Evolutionary conservation across 148 eudicot species (phyloP), one percentile per base, ranked within the genome.

Genomic region (Rhododendron ovatum): DNA sequence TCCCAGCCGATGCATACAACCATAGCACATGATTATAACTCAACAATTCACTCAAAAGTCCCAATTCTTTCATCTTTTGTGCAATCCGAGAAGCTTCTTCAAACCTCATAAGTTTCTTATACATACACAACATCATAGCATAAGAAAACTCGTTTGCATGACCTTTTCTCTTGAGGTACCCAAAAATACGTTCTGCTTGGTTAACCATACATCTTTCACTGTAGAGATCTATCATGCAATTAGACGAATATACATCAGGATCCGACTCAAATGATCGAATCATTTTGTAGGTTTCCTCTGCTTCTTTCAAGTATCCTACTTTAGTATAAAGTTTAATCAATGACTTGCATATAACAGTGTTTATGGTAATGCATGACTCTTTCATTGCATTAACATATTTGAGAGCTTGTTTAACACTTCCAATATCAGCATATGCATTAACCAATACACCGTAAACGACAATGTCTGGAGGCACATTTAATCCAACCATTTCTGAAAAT

Each of bases 101-200:
- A 84, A 91, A 85, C 80, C 89, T 93, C 78, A 93, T 96, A 53
- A 91, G 88, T 84, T 93, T 90, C 88, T 93, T 96, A 91, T 96
- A 95, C 99, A 95, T 94, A 82, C 96, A 94, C 80, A 96, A 84
- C 93, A 94, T 96, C 98, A 95, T 94, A 50, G 99, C 94, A 78
- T 88, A 92, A n/a, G 99, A 93, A 83, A 96, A 96, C 89, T 96
- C 99, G 75, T 94, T 95, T 78, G 98, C 98, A n/a, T 91, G 63
- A 24, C 94, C 94, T 88, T 86, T 90, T 82, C 43, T 84, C 85
- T 61, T 85, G 88, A 96, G 37, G 57, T 91, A 86, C 51, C 89
- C 86, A 83, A 96, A 96, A 57, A 94, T 88, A 81, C 86, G 89
- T 91, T 96, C 98, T 33, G 99, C 96, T 90, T 91, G 89, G 74